A percentile compares a stretch with the other conserved stretches of the same genome.
phyloP scores from a whole-genome alignment of 2,329 filamentous ascomycete species.

The Phaeosphaeria sp. region DNA sequence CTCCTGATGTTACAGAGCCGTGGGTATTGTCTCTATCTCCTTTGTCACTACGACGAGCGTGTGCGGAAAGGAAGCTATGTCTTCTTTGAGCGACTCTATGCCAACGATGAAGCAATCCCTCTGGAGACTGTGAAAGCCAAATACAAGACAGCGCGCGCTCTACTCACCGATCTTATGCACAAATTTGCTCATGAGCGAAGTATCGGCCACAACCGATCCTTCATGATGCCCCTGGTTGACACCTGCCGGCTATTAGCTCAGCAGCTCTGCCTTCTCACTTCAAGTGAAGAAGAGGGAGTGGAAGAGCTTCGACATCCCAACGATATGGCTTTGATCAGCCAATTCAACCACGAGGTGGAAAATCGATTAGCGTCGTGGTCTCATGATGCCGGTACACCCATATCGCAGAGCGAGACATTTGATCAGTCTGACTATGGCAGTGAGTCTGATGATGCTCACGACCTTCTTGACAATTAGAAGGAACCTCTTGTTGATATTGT shows the following conservation, averaged over 20 bases:
- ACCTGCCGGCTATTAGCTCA: slow-evolving; percentile 26
- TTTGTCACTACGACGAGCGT: slow-evolving; percentile 37
- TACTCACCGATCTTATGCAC: slow-evolving; percentile 24
- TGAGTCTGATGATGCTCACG: slow-evolving; percentile 42
- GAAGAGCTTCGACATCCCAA: slow-evolving; percentile 24
- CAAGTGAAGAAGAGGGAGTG: slow-evolving; percentile 27
- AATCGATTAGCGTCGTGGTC: slow-evolving; percentile 30
- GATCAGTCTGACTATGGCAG: slow-evolving; percentile 47
- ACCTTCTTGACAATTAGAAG: slow-evolving; percentile 28
- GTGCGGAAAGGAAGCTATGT: slow-evolving; percentile 31
- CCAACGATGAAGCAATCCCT: slow-evolving; percentile 19
- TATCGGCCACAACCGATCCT: slow-evolving; percentile 25
- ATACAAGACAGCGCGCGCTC: slow-evolving; percentile 26
- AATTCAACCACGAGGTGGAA: slow-evolving; percentile 32
- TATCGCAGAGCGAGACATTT: slow-evolving; percentile 38
- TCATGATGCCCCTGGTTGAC: slow-evolving; percentile 32
- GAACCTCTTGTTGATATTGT: slow-evolving; percentile 7
- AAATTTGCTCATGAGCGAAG: slow-evolving; percentile 34
- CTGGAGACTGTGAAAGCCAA: slow-evolving; percentile 23
- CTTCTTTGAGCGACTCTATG: slow-evolving; percentile 34
- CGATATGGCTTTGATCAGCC: slow-evolving; percentile 32
- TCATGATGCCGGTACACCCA: slow-evolving; percentile 35
- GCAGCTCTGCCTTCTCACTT: slow-evolving; percentile 23
- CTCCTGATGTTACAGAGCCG: slow-evolving; percentile 23
- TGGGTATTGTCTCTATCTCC: slow-evolving; percentile 28